phyloP scores from a whole-genome alignment of 2,329 filamentous ascomycete species.

The Elsinoe australis region DNA sequence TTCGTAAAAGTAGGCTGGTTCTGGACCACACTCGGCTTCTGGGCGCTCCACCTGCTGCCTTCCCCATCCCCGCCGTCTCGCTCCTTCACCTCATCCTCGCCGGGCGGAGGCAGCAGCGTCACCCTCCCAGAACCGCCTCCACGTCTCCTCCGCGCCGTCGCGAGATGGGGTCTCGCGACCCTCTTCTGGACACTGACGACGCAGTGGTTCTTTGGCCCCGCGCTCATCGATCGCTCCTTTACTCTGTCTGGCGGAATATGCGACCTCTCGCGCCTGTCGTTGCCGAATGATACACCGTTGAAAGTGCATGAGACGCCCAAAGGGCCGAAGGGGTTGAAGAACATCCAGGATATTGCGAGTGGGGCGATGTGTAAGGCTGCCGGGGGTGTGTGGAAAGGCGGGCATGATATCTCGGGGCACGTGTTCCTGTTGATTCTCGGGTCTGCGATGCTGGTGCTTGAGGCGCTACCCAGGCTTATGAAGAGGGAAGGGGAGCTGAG shows the following conservation, averaged over 20 bases:
- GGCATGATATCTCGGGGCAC: conserved; percentile 92
- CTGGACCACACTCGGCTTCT: conserved; percentile 60
- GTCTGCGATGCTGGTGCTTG: conserved; percentile 72
- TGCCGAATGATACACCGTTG: conserved; percentile 37
- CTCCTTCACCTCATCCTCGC: conserved; percentile 20
- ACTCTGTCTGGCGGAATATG: conserved; percentile 81
- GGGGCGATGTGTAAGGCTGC: conserved; percentile 69
- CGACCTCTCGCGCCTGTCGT: conserved; percentile 39
- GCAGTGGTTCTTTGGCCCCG: conserved; percentile 92
- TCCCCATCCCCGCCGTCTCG: too few species aligned
- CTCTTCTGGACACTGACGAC: conserved; percentile 77
- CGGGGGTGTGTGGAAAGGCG: conserved; percentile 82
- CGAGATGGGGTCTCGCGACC: conserved; percentile 68
- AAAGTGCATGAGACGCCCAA: conserved; percentile 33
- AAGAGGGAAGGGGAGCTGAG: conserved; percentile 53
- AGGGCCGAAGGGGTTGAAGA: conserved; percentile 30
- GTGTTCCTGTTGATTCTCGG: conserved; percentile 86
- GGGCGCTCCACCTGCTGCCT: conserved; percentile 61
- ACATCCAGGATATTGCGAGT: conserved; percentile 25
- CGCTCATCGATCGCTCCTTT: conserved; percentile 85
- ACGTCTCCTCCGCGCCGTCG: conserved; percentile 49
- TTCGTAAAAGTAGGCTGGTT: conserved; percentile 96
- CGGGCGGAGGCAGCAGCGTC: background rate
- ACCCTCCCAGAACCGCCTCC: conserved; percentile 30
- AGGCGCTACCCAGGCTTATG: conserved; percentile 65